Percentiles rank a stretch among this genome's conserved stretches.
Conservation (phyloP, 2,329 filamentous ascomycete genomes). For the Botrytis hyacinthi region DNA sequence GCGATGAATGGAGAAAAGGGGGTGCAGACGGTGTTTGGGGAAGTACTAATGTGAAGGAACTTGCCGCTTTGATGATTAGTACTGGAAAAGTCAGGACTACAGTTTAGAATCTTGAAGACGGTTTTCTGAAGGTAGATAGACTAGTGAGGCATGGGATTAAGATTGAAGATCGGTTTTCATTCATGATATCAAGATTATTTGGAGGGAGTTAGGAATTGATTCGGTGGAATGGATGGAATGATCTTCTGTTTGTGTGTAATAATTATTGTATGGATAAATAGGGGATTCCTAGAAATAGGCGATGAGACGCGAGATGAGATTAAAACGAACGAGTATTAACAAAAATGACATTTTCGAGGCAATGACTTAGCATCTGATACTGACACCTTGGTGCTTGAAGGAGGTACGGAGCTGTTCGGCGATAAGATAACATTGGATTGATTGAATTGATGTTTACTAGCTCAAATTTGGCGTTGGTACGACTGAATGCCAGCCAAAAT, state of each 20-base stretch:
- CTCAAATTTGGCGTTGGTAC: not conserved
- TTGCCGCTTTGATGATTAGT: conserved; percentile 56
- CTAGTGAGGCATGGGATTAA: not conserved
- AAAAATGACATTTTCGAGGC: too few species aligned
- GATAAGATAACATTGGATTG: not conserved
- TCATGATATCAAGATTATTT: conserved; percentile 18
- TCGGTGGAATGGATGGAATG: not conserved
- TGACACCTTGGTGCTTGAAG: not conserved
- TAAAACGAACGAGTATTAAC: not conserved
- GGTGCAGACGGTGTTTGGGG: conserved; percentile 63
- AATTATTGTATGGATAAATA: conserved; percentile 3
- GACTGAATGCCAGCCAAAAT: not conserved
- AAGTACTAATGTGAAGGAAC: conserved; percentile 59
- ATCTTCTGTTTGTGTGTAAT: not conserved
- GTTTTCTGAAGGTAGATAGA: not conserved
- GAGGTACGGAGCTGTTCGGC: not conserved
- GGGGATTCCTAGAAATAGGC: not conserved
- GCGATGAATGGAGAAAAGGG: conserved; percentile 68
- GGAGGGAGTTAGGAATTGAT: conserved; percentile 8
- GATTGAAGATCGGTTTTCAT: not conserved
- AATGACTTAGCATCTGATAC: not conserved
- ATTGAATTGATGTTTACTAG: not conserved
- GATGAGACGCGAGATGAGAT: conserved; percentile 2
- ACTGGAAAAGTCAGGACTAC: not conserved
- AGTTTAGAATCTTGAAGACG: not conserved